These are phyloP conservation scores for Suhomyces pyralidae DNA, from an alignment of 805 yeast genomes.

Conservation along the genomic window DNA sequence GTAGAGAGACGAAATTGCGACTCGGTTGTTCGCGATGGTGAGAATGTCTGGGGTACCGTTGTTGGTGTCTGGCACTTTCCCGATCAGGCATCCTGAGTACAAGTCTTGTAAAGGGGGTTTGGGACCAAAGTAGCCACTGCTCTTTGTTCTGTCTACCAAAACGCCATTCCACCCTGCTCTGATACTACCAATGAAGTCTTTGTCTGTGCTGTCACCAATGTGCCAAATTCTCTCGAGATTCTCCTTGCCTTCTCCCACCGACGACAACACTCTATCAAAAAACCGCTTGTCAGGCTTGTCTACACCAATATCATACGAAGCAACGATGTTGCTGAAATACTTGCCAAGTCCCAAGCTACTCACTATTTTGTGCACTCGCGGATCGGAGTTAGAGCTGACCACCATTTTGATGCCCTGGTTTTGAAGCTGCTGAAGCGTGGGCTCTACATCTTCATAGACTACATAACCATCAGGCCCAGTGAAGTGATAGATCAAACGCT, in stretches of 20 bases:
- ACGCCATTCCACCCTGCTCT: constrained; percentile 63
- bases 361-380: constrained; percentile 45
- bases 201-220: constrained; percentile 58
- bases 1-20: constrained; percentile 13
- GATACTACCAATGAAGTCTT: constrained; percentile 53
- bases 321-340: constrained; percentile 43
- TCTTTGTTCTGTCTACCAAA: constrained; percentile 44
- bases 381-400: constrained; percentile 63
- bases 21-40: constrained; percentile 35
- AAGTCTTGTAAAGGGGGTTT: constrained; percentile 1
- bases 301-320: constrained; percentile 56
- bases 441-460: constrained; percentile 52
- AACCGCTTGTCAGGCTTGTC: constrained; percentile 52
- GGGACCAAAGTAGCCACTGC: constrained; percentile 14
- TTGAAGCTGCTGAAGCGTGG: constrained; percentile 36
- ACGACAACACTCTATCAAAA: constrained; percentile 39
- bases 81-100: constrained; percentile 2
- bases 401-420: constrained; percentile 35
- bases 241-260: constrained; percentile 13
- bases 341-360: constrained; percentile 43
- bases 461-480: constrained; percentile 50
- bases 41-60: constrained; percentile 13
- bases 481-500: constrained; percentile 47
- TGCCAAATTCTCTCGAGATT: constrained; percentile 50
- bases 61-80: constrained; percentile 4